These are phyloP conservation scores for Trypethelium eluteriae DNA, from an alignment of 495 filamentous ascomycete species.

Conservation along the genomic window DNA sequence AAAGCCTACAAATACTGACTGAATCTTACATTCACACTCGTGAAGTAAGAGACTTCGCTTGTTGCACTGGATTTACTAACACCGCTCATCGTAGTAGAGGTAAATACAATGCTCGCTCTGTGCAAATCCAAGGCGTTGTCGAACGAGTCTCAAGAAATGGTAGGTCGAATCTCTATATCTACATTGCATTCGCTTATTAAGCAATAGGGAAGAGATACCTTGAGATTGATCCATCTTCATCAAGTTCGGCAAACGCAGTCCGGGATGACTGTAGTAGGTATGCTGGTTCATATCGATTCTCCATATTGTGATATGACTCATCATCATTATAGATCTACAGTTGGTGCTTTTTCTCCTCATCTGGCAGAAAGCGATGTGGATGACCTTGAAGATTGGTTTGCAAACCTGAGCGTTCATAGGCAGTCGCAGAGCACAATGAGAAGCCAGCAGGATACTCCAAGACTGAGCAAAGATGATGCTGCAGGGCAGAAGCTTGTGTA, in stretches of 20 bases:
- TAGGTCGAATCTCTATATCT: not conserved
- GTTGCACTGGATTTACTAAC: no score
- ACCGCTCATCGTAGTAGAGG: no score
- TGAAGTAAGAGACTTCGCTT: no score
- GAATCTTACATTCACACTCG: no score
- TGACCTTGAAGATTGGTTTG: not conserved
- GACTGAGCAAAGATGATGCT: not conserved
- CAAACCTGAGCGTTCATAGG: not conserved
- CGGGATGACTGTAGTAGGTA: not conserved
- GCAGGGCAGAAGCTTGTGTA: not conserved
- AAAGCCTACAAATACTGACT: no score
- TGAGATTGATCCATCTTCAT: not conserved
- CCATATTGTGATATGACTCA: not conserved
- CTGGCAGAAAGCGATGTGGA: not conserved
- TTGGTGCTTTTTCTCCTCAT: not conserved
- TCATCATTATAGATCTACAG: not conserved
- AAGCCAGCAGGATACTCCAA: not conserved
- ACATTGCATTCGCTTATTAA: not conserved
- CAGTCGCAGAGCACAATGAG: not conserved
- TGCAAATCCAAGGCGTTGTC: not conserved
- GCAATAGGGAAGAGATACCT: not conserved
- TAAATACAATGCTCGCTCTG: not conserved
- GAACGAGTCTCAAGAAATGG: not conserved
- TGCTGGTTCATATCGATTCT: not conserved
- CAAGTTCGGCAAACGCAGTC: slow-evolving; percentile 1